Evolutionary conservation across 495 filamentous ascomycete genomes (phyloP).

Genomic region (Hypoxylon rickii): DNA sequence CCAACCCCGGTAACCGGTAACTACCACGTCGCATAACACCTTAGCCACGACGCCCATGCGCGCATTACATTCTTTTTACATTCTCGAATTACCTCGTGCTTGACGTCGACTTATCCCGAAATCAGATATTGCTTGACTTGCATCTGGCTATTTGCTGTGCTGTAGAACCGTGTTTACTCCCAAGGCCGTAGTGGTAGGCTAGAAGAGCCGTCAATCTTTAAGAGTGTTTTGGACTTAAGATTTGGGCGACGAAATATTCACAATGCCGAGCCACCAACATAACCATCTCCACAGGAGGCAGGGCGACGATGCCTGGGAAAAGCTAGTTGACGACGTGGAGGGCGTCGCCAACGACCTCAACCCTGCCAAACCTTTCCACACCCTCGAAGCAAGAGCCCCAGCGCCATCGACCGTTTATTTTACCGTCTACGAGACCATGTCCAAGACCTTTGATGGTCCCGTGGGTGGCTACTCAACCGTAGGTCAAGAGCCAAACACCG

Average conservation of each 20-base stretch:
- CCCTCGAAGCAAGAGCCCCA: constrained; percentile 34
- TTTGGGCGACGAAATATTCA: constrained; percentile 3
- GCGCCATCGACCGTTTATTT: constrained; percentile 46
- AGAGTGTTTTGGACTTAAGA: neutral
- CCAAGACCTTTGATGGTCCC: constrained; percentile 59
- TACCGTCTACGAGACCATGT: constrained; percentile 60
- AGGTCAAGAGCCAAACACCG: constrained; percentile 26
- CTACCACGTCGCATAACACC: constrained; percentile 21
- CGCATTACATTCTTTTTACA: constrained; percentile 34
- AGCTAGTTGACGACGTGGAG: constrained; percentile 22
- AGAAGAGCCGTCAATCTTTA: constrained; percentile 2
- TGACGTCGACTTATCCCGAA: neutral
- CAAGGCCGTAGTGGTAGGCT: constrained; percentile 4
- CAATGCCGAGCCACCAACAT: constrained; percentile 38
- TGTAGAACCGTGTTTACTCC: constrained; percentile 3
- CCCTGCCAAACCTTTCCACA: constrained; percentile 25
- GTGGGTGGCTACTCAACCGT: constrained; percentile 61
- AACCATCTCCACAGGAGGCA: constrained; percentile 33
- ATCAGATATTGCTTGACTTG: neutral
- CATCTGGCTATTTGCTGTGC: neutral
- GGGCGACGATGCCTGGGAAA: constrained; percentile 22
- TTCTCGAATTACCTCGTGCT: constrained; percentile 24
- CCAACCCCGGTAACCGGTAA: constrained; percentile 16
- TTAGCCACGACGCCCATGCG: constrained; percentile 11
- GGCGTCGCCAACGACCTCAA: constrained; percentile 34